Evolutionary conservation across 768 basidiomycete species (phyloP).

Genomic region (Termitomyces sp.): DNA sequence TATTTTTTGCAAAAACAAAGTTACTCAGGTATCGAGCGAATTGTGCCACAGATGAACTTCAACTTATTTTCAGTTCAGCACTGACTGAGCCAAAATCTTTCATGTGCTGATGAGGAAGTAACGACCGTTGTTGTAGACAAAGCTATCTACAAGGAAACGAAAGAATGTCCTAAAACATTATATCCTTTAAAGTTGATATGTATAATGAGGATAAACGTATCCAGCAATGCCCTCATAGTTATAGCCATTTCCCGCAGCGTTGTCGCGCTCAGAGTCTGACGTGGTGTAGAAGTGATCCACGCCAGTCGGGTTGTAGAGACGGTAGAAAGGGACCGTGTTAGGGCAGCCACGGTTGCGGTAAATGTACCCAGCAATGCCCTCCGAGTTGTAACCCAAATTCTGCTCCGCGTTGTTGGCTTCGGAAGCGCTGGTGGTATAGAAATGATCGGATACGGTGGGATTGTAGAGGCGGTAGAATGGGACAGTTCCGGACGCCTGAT

Average conservation of each 20-base stretch:
- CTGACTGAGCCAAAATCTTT: not conserved
- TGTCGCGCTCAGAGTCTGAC: constrained; percentile 7
- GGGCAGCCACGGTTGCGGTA: constrained; percentile 5
- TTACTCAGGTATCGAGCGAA: no score
- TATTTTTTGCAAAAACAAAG: no score
- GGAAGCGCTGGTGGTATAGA: constrained; percentile 16
- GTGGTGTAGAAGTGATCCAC: constrained; percentile 21
- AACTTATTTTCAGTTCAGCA: not conserved
- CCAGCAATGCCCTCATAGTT: constrained; percentile 8
- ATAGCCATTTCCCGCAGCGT: constrained; percentile 2
- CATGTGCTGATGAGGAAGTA: not conserved
- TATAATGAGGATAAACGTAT: constrained; percentile 2
- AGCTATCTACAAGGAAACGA: not conserved
- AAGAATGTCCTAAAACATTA: not conserved
- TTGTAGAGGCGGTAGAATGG: constrained; percentile 20
- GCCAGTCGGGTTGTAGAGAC: constrained; percentile 12
- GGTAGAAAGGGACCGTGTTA: constrained; percentile 14
- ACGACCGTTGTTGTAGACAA: not conserved
- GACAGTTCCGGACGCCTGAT: constrained; percentile 8
- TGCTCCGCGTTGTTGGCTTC: constrained; percentile 11
- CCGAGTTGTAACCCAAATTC: constrained; percentile 9
- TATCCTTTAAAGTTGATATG: not conserved
- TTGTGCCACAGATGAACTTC: no score
- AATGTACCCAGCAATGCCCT: constrained; percentile 17
- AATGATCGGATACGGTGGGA: constrained; percentile 11